A percentile compares a stretch with the other conserved stretches of the same genome.
These are phyloP conservation scores for Russula emetica DNA, from an alignment of 768 basidiomycete species.

Conservation along the genomic window DNA sequence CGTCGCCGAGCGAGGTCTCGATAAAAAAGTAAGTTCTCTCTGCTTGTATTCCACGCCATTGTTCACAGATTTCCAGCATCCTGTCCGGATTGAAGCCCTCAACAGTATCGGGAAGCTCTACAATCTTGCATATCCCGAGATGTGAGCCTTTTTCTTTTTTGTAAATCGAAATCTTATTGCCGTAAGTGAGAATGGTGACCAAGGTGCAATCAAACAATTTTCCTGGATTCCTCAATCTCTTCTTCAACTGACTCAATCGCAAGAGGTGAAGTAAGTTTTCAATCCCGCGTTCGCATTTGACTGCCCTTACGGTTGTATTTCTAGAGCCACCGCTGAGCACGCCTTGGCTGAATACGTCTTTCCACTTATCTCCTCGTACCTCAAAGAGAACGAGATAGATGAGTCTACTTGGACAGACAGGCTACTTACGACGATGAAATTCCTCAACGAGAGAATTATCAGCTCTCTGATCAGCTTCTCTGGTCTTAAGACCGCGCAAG, in stretches of 20 bases:
- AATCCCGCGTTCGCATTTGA: background rate
- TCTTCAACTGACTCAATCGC: constrained; percentile 48
- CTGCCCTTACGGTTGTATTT: background rate
- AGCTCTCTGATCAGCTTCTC: constrained; percentile 57
- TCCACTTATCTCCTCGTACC: constrained; percentile 59
- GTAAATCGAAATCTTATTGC: constrained; percentile 1
- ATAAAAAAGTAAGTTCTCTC: constrained; percentile 67
- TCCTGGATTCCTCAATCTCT: constrained; percentile 88
- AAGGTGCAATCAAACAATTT: constrained; percentile 70
- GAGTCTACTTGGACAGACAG: constrained; percentile 85
- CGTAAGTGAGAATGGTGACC: constrained; percentile 72
- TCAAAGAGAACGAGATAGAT: constrained; percentile 55
- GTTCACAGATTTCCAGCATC: constrained; percentile 36
- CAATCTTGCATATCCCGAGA: constrained; percentile 78
- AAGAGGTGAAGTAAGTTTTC: constrained; percentile 54
- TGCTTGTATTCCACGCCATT: background rate
- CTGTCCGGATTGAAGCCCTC: constrained; percentile 72
- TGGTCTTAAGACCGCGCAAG: constrained; percentile 60
- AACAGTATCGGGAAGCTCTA: constrained; percentile 74
- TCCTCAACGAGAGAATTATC: constrained; percentile 55
- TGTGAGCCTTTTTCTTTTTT: constrained; percentile 44
- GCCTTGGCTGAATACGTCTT: constrained; percentile 72
- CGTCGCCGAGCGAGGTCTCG: constrained; percentile 68
- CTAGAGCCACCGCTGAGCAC: constrained; percentile 59
- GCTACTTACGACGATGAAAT: constrained; percentile 65